Evolutionary conservation across 441 rosid genomes (phyloP), one percentile per base, ranked within the genome.

Genomic region (Gossypium gossypioides): DNA sequence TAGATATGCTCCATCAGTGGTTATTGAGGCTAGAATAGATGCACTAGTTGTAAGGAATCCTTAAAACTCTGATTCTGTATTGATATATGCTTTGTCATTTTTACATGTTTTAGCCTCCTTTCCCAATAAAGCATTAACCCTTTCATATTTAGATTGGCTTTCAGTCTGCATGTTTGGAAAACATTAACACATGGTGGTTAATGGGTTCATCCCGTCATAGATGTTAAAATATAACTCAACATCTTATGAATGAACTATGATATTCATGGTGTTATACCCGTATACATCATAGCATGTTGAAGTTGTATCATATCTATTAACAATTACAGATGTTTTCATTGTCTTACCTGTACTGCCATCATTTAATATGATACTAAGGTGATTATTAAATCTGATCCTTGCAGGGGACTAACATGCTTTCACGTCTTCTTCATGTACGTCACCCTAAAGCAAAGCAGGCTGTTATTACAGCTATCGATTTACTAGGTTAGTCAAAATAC

Each of bases 331-430:
- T 57, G n/a, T 66, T 54, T 75, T 66, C 70, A 4, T 51, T 3
- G 56, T 15, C 44, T 60, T 60, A 13, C 32, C 32, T 44, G 6
- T 57, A 71, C 25, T 60, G 32, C 24, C 1, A 7, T 27, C 24
- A 24, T 51, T 29, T 69, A 58, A 54, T 15, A 13, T 72, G 58
- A 62, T 56, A 9, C 29, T 42, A 18, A 74, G 67, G 51, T 74
- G 65, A 70, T 71, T 44, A 46, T 9, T 78, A n/a, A 16, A 77
- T 75, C 70, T 74, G 56, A 71, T 83, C 76, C 74, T 69, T 72
- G 73, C 93, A 95, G 99, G 99, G 99, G 63, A 95, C 99, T 44
- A 95, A 95, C 82, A 92, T 95, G 99, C 97, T 95, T 81, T 92
- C 99, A 64, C 83, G 96, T 74, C 99, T 95, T 86, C 97, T 95